A percentile compares a stretch with the other conserved stretches of the same genome.
Conservation (phyloP, 768 basidiomycete species). For the Suillus hirtellus region DNA sequence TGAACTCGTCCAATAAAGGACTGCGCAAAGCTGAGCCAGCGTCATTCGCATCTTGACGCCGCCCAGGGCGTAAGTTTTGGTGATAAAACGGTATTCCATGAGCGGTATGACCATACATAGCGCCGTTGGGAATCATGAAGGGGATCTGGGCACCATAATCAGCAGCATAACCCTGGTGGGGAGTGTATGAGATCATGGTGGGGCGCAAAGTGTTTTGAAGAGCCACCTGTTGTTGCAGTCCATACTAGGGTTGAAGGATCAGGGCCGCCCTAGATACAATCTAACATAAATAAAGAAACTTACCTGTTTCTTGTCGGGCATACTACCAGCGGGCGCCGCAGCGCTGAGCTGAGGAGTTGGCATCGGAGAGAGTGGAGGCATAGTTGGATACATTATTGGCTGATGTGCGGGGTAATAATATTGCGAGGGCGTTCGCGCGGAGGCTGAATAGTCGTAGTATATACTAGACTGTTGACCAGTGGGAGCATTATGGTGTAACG, state of each 20-base stretch:
- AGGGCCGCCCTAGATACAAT: conserved; percentile 14
- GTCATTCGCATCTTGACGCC: conserved; percentile 45
- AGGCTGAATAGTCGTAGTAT: conserved; percentile 59
- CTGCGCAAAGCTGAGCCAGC: conserved; percentile 52
- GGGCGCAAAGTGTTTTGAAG: conserved; percentile 43
- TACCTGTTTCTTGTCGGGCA: conserved; percentile 65
- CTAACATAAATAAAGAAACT: conserved; percentile 16
- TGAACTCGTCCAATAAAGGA: conserved; percentile 81
- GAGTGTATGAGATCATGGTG: conserved; percentile 40
- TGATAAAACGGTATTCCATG: conserved; percentile 37
- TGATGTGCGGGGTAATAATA: conserved; percentile 63
- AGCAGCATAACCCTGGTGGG: conserved; percentile 41
- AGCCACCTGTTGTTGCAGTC: conserved; percentile 48
- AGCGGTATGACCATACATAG: conserved; percentile 45
- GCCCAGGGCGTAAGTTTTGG: conserved; percentile 43
- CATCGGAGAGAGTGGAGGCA: conserved; percentile 55
- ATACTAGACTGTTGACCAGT: conserved; percentile 50
- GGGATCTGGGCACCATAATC: conserved; percentile 52
- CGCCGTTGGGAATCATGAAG: conserved; percentile 44
- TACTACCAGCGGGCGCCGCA: conserved; percentile 38
- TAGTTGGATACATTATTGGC: conserved; percentile 57
- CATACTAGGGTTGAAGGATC: conserved; percentile 34
- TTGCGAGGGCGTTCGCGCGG: conserved; percentile 52
- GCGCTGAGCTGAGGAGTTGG: conserved; percentile 47
- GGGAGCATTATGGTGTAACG: conserved; percentile 42